phyloP scores from a whole-genome alignment of 192 early-diverging fungal genomes.

The Rhizophlyctis rosea region DNA sequence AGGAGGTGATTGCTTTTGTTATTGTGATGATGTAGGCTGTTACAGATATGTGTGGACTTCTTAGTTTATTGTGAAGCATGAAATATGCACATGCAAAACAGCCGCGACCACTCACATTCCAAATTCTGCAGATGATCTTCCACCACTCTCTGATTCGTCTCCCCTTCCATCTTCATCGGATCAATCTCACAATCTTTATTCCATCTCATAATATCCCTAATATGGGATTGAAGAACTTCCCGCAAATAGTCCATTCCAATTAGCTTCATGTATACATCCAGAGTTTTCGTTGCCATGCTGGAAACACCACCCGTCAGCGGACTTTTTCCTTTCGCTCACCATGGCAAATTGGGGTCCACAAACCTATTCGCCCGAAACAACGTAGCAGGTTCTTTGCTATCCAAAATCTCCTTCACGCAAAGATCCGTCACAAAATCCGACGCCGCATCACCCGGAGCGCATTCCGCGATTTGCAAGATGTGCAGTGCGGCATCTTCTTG shows the following conservation, averaged over 20 bases:
- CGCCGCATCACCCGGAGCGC: neutral
- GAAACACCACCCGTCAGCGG: neutral
- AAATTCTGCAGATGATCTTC: neutral
- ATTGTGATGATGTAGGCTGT: neutral
- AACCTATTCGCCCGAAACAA: neutral
- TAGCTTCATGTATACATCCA: conserved; percentile 1
- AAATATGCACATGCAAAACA: too few relatives aligned
- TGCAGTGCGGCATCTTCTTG: neutral
- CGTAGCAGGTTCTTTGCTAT: neutral
- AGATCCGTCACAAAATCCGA: neutral
- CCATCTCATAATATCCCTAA: neutral
- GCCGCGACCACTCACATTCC: neutral
- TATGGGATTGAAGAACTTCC: neutral
- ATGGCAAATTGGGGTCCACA: neutral
- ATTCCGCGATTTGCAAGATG: neutral
- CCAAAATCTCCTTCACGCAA: conserved; percentile 1
- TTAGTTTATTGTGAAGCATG: too few relatives aligned
- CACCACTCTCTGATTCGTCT: neutral
- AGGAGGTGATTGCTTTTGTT: neutral
- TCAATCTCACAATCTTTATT: conserved; percentile 7
- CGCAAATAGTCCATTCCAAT: neutral
- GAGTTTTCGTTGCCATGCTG: neutral
- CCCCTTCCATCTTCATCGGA: conserved; percentile 5
- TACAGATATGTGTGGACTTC: neutral
- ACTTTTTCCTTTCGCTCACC: neutral